Conservation (phyloP, 768 basidiomycete genomes). For the Harrya chromipes region DNA sequence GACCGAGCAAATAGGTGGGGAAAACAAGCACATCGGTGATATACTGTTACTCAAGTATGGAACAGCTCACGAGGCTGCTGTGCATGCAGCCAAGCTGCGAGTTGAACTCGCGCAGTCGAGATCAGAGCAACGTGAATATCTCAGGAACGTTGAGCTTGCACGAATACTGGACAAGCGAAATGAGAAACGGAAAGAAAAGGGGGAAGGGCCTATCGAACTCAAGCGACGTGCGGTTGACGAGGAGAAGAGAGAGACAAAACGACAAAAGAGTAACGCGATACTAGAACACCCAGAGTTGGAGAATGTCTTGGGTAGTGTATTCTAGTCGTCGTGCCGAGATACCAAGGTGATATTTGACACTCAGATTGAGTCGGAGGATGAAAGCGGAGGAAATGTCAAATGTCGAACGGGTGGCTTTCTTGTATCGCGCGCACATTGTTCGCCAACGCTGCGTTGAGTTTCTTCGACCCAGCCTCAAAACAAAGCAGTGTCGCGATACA, state of each 20-base stretch:
- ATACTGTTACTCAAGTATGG: constrained; percentile 9
- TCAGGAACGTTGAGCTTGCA: constrained; percentile 91
- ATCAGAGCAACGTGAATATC: constrained; percentile 88
- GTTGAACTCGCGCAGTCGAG: constrained; percentile 86
- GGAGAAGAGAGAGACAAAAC: constrained; percentile 13
- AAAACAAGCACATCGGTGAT: constrained; percentile 12
- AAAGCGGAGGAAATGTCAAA: constrained; percentile 17
- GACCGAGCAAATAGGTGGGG: constrained; percentile 94
- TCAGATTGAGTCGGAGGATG: constrained; percentile 26
- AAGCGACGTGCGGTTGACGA: constrained; percentile 16
- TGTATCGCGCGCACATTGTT: constrained; percentile 65
- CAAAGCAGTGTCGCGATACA: constrained; percentile 48
- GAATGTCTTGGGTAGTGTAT: constrained; percentile 49
- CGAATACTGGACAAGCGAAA: constrained; percentile 81
- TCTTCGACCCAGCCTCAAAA: constrained; percentile 32
- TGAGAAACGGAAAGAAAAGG: constrained; percentile 58
- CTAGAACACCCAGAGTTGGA: constrained; percentile 30
- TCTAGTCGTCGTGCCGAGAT: constrained; percentile 33
- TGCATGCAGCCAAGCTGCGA: constrained; percentile 85
- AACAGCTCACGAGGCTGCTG: constrained; percentile 88
- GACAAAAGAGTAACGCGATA: constrained; percentile 5
- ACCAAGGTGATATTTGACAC: constrained; percentile 8
- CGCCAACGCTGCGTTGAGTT: constrained; percentile 38
- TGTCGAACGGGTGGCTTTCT: constrained; percentile 15
- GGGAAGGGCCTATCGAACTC: constrained; percentile 42